Percentiles rank a stretch among this genome's conserved stretches.
phyloP scores from a whole-genome alignment of 2,329 filamentous ascomycete species.

The Macrophomina phaseolina region DNA sequence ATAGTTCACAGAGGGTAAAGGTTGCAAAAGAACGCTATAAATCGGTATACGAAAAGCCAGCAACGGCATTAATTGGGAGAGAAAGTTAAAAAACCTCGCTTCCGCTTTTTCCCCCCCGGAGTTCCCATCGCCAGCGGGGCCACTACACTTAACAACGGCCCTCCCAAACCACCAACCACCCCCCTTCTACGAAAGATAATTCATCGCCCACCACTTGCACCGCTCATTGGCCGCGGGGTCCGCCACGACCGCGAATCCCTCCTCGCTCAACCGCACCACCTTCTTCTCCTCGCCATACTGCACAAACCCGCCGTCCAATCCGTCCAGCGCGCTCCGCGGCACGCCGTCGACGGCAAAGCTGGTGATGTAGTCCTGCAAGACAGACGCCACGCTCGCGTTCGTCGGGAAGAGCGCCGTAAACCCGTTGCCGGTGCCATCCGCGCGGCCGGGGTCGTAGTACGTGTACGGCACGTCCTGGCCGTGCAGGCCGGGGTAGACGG shows the following conservation, averaged over 20 bases:
- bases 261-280: constrained; percentile 52
- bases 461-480: constrained; percentile 59
- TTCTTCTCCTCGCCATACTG: constrained; percentile 52
- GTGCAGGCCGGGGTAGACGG: constrained; percentile 59
- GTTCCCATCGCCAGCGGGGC: too few species aligned
- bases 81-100: too few species aligned
- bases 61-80: too few species aligned
- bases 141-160: too few species aligned
- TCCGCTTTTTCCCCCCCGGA: too few species aligned
- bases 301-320: constrained; percentile 49
- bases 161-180: too few species aligned
- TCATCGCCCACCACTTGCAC: constrained; percentile 56
- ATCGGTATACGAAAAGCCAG: too few species aligned
- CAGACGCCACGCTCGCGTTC: constrained; percentile 47
- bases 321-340: constrained; percentile 41
- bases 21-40: too few species aligned
- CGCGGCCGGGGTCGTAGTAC: constrained; percentile 52
- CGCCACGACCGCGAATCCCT: constrained; percentile 47
- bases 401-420: constrained; percentile 28
- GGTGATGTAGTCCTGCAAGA: constrained; percentile 54
- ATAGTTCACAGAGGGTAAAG: too few species aligned
- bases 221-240: constrained; percentile 56
- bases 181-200: not conserved
- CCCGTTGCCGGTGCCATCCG: not conserved
- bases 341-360: constrained; percentile 48